Conservation (phyloP, 352 stramenopile species). For the Phytophthora tentaculata region DNA sequence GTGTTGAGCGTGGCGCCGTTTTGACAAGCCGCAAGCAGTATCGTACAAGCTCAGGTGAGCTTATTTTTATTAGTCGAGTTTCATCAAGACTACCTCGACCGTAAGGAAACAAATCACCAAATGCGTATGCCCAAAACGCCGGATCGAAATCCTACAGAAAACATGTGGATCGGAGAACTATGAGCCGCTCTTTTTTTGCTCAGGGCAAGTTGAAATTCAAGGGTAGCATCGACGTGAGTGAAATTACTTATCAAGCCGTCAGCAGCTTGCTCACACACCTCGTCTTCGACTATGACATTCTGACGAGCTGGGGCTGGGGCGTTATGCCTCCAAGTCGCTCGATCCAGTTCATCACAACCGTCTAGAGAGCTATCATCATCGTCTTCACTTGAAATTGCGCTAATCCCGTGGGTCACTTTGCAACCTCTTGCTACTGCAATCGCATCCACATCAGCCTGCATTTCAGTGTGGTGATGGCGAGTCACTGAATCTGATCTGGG, state of each 20-base stretch:
- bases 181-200: neutral
- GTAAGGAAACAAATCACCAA: conserved; percentile 17
- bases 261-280: conserved; percentile 5
- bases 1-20: neutral
- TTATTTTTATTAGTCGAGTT: conserved; percentile 8
- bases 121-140: conserved; percentile 21
- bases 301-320: conserved; percentile 2
- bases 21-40: conserved; percentile 12
- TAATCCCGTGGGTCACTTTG: no score
- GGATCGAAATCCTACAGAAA: conserved; percentile 32
- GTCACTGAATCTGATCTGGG: neutral
- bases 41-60: conserved; percentile 4
- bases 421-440: neutral
- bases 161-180: conserved; percentile 20
- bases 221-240: neutral
- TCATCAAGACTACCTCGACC: conserved; percentile 31
- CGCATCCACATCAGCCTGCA: neutral
- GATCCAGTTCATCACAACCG: conserved; percentile 1
- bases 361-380: neutral
- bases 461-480: neutral
- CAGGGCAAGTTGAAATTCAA: conserved; percentile 3
- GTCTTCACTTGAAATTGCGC: neutral
- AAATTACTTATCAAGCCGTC: conserved; percentile 7
- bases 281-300: neutral
- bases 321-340: conserved; percentile 6